phyloP scores from a whole-genome alignment of 495 filamentous ascomycete genomes.

The Geoglossum glabrum region DNA sequence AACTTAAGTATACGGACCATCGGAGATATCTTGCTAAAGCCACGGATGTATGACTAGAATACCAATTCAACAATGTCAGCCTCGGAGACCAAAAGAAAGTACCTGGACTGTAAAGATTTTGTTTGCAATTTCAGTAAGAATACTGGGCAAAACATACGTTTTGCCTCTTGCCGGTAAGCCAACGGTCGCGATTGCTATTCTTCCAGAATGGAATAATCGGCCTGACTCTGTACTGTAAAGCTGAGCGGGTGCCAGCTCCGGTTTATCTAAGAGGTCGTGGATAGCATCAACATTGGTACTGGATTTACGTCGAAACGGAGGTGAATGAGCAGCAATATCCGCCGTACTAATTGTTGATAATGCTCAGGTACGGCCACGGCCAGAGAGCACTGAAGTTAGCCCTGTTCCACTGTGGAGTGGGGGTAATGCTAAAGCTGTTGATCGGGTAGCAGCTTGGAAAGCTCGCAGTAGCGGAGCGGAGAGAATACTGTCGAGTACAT shows the following conservation, averaged over 20 bases:
- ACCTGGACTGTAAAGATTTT: background rate
- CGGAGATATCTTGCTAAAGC: constrained; percentile 85
- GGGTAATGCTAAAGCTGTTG: background rate
- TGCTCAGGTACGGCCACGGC: background rate
- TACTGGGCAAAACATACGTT: constrained; percentile 37
- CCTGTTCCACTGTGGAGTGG: background rate
- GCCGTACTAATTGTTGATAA: constrained; percentile 36
- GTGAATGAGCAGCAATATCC: constrained; percentile 71
- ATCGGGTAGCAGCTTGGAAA: background rate
- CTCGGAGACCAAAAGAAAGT: background rate
- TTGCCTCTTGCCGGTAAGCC: constrained; percentile 92
- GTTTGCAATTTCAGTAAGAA: background rate
- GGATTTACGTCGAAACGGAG: constrained; percentile 65
- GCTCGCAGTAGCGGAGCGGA: background rate
- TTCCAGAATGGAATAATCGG: constrained; percentile 86
- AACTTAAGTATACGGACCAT: constrained; percentile 37
- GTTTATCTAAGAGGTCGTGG: constrained; percentile 72
- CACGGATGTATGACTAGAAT: constrained; percentile 72
- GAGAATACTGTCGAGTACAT: constrained; percentile 21
- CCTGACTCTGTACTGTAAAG: constrained; percentile 96
- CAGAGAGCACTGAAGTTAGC: background rate
- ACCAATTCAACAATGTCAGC: constrained; percentile 2
- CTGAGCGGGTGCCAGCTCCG: constrained; percentile 82
- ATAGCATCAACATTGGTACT: constrained; percentile 96
- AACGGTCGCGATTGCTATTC: constrained; percentile 93